Evolutionary conservation across 2,329 filamentous ascomycete genomes (phyloP), one percentile per base, ranked within the genome.

Genomic region (Diaporthe destruens): DNA sequence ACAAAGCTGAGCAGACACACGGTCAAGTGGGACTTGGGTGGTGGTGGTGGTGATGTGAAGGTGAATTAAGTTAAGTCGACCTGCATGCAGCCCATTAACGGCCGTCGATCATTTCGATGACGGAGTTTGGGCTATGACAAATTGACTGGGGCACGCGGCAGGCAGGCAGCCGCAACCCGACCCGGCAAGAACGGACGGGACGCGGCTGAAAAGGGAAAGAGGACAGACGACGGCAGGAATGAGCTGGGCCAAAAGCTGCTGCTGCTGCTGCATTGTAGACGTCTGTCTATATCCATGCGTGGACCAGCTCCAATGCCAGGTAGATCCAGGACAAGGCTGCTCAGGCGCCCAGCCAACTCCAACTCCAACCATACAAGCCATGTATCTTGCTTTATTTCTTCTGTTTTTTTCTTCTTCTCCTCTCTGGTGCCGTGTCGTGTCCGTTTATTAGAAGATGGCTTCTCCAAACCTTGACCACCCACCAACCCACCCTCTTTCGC

Each of bases 81-180:
- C 11, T 29, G 29, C 29, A 18, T 47, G 18, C 36, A 18, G 34
- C 29, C 32, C 32, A 49, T 29, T 44, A n/a, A 71, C 67, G 23
- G n/a, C 8, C 20, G 3, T 8, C 11, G 29, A 29, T 29, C 29
- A 29, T 29, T 7, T 66, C 47, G 47, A 66, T 66, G 61, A 66
- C 68, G 55, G 49, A 32, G 72, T 55, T 66, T 14, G 39, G 66
- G 61, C 36, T 49, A 44, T 66, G 34, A 67, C 61, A 68, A 53
- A 67, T 69, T 29, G 16, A 32, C 16, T 51, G 34, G 29, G 59
- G 29, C 47, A n/a, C 49, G 69, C 72, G 72, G 72, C 69, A 73
- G 72, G 72, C 69, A 73, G 72, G 72, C 72, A 73, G 42, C 72
- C 69, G 53, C 59, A 14, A 14, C 47, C 69, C 59, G 69, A 56